Evolutionary conservation across 768 basidiomycete genomes (phyloP).

Genomic region (Tephrocybe rancida): DNA sequence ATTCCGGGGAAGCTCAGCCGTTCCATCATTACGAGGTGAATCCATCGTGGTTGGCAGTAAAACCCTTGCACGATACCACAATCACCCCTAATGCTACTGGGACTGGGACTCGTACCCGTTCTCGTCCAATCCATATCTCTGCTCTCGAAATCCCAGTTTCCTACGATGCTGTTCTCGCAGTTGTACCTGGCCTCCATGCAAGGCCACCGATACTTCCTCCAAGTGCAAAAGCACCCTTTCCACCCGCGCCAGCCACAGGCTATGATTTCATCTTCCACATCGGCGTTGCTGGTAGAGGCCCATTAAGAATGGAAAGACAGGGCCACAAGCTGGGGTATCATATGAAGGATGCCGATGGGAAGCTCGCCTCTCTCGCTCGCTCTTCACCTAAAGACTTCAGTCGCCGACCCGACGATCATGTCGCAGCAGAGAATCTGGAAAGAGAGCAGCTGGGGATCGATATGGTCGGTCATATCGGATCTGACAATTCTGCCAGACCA

Average conservation of each 20-base stretch:
- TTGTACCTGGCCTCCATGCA: constrained; percentile 61
- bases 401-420: constrained; percentile 34
- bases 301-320: constrained; percentile 63
- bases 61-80: constrained; percentile 59
- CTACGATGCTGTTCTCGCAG: constrained; percentile 57
- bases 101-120: constrained; percentile 10
- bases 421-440: constrained; percentile 39
- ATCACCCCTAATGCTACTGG: constrained; percentile 40
- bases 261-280: constrained; percentile 76
- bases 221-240: constrained; percentile 31
- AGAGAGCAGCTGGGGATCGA: constrained; percentile 40
- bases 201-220: constrained; percentile 54
- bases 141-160: constrained; percentile 57
- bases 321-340: constrained; percentile 70
- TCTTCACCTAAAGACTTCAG: constrained; percentile 43
- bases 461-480: constrained; percentile 32
- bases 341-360: constrained; percentile 65
- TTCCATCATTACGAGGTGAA: constrained; percentile 58
- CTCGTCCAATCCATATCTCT: constrained; percentile 60
- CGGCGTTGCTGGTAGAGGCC: constrained; percentile 66
- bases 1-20: constrained; percentile 41
- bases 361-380: constrained; percentile 53
- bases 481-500: constrained; percentile 36
- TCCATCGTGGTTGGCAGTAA: constrained; percentile 74
- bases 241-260: constrained; percentile 46